phyloP scores from a whole-genome alignment of 2,329 filamentous ascomycete genomes.

The Biscogniauxia sp. region DNA sequence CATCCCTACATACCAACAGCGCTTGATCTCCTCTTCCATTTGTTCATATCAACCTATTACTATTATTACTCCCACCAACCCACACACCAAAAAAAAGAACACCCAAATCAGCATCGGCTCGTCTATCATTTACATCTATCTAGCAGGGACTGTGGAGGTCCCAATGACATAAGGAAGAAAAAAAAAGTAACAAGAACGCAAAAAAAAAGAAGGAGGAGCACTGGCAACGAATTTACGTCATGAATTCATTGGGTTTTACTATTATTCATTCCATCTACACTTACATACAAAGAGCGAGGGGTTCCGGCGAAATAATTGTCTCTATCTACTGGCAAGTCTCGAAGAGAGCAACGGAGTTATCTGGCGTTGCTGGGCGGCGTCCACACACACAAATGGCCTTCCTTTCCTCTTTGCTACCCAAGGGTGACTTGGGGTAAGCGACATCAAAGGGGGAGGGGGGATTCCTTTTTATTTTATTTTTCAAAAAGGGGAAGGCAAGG shows the following conservation, averaged over 20 bases:
- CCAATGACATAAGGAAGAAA: not conserved
- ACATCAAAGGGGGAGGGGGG: not conserved
- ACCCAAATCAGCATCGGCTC: slow-evolving; percentile 1
- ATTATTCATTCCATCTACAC: not conserved
- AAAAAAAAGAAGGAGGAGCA: not conserved
- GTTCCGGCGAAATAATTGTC: slow-evolving; percentile 1
- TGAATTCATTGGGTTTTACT: slow-evolving; percentile 2
- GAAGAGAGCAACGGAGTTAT: slow-evolving; percentile 1
- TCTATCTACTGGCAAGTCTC: not conserved
- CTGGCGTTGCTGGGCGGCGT: not conserved
- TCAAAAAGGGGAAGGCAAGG: too few relatives aligned
- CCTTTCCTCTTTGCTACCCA: not conserved
- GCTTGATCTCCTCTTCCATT: slow-evolving; percentile 21
- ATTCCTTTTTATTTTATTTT: not conserved
- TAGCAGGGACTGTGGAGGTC: not conserved
- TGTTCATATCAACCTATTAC: slow-evolving; percentile 20
- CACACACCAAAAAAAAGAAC: not conserved
- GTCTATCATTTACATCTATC: not conserved
- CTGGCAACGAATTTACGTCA: slow-evolving; percentile 4
- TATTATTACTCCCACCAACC: not conserved
- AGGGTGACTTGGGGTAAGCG: not conserved
- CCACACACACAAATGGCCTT: not conserved
- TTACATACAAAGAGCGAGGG: slow-evolving; percentile 1
- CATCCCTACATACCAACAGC: not conserved
- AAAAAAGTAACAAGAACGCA: not conserved